Base-by-base conservation (phyloP, 139 green algal species). In the Trebouxia sp. region DNA sequence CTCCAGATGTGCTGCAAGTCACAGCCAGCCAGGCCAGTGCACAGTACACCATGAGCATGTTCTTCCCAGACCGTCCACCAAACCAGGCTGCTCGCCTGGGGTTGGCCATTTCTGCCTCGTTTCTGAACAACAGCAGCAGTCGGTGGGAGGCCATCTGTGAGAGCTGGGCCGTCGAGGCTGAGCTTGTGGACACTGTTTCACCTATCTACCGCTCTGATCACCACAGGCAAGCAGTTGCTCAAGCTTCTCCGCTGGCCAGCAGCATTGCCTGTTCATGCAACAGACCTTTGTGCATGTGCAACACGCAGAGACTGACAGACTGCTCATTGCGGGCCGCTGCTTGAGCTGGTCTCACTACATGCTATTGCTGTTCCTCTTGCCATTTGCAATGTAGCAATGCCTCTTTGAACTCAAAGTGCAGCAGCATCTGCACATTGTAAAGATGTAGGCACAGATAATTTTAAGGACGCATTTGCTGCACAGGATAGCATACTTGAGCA, bases 121-220 rank as follows among this genome's bases (percentile, higher is more conserved):
- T 93, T 83, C 83, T 96, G 47, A 96, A 96, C 84, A 92, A 90
- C 88, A 90, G 83, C 80, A 93, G 82, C 74, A 88, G 80, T 41
- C 85, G 88, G 32, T 96, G 92, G 92, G 92, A 96, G 86, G 84
- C 87, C 58, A 75, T 94, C 26, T 83, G 91, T 69, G 90, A 96
- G 66, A 67, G 81, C 24, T 96, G 92, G 92, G 84, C 82, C 0
- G 56, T 94, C 24, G 55, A 88, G 56, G 74, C 80, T 17, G 88
- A 92, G 69, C 79, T 88, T 41, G 80, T 92, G 30, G 86, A 92
- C 78, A 75, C 80, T 30, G 76, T 86, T 37, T 89, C 83, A 0
- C 84, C 88, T 62, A 83, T 89, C 67, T 92, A 89, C 82, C 83
- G 86, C 28, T 91, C 86, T 7, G 88, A 92, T 69, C 65, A 84